Conservation (phyloP, 768 basidiomycete genomes). For the Polyporus arcularius region DNA sequence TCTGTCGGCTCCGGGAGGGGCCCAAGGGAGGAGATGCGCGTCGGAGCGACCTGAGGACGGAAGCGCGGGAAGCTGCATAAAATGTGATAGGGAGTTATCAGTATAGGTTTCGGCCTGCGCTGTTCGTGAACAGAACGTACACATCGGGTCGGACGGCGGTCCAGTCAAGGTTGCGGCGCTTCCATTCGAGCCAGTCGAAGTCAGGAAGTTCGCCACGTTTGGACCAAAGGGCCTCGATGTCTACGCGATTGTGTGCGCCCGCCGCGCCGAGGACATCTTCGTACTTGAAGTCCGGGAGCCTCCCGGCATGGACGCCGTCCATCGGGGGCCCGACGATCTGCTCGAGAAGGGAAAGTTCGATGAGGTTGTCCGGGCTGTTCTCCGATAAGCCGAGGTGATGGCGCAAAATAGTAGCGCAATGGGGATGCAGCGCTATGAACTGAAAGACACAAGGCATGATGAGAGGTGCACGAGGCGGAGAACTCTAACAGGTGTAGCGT, state of each 20-base stretch:
- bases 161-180: conserved; percentile 18
- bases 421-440: background rate
- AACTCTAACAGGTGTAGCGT: too few species aligned
- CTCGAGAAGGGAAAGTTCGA: conserved; percentile 22
- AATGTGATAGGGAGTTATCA: background rate
- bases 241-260: conserved; percentile 18
- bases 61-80: conserved; percentile 30
- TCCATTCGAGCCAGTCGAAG: conserved; percentile 27
- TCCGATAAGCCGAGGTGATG: conserved; percentile 19
- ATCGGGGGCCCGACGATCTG: conserved; percentile 26
- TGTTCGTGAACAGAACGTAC: conserved; percentile 8
- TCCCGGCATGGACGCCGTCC: conserved; percentile 18
- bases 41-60: conserved; percentile 11
- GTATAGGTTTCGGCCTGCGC: background rate
- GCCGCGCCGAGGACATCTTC: conserved; percentile 15
- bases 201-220: conserved; percentile 3
- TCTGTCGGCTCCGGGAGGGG: background rate
- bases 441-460: background rate
- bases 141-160: conserved; percentile 6
- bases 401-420: conserved; percentile 27
- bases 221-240: conserved; percentile 27
- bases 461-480: background rate
- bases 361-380: conserved; percentile 1
- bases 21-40: conserved; percentile 13
- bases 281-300: conserved; percentile 24